A percentile compares a stretch with the other conserved stretches of the same genome.
phyloP scores from a whole-genome alignment of 2,329 filamentous ascomycete genomes.

The Pseudogymnoascus sp. region DNA sequence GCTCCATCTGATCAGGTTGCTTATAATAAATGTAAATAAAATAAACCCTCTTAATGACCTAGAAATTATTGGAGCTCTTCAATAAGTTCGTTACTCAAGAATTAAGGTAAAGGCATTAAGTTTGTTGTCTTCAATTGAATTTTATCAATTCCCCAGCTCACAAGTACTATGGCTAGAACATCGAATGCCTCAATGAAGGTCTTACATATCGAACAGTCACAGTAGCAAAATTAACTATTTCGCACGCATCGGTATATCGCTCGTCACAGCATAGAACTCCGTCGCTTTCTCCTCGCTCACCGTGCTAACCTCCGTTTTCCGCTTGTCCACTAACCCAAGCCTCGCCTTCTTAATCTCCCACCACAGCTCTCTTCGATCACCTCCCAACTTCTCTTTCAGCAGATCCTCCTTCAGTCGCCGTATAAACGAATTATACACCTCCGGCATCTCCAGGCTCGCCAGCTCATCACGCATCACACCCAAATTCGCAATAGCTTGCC shows the following conservation, averaged over 20 bases:
- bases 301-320: constrained; percentile 53
- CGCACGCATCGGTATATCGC: background rate
- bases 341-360: constrained; percentile 57
- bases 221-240: constrained; percentile 1
- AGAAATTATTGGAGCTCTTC: background rate
- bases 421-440: constrained; percentile 68
- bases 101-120: background rate
- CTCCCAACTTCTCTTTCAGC: constrained; percentile 60
- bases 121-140: background rate
- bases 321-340: constrained; percentile 65
- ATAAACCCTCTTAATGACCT: background rate
- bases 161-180: background rate
- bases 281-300: constrained; percentile 65
- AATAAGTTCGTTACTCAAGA: background rate
- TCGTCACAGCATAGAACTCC: constrained; percentile 27
- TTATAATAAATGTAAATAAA: background rate
- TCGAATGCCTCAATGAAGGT: background rate
- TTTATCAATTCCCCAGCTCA: background rate
- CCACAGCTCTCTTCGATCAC: constrained; percentile 78
- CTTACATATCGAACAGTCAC: background rate
- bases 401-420: constrained; percentile 64
- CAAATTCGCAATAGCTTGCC: constrained; percentile 65
- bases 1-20: background rate
- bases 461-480: constrained; percentile 72
- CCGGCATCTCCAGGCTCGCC: constrained; percentile 65